Evolutionary conservation across 2,329 filamentous ascomycete genomes (phyloP).

Genomic region (Pestalotiopsis sp.): DNA sequence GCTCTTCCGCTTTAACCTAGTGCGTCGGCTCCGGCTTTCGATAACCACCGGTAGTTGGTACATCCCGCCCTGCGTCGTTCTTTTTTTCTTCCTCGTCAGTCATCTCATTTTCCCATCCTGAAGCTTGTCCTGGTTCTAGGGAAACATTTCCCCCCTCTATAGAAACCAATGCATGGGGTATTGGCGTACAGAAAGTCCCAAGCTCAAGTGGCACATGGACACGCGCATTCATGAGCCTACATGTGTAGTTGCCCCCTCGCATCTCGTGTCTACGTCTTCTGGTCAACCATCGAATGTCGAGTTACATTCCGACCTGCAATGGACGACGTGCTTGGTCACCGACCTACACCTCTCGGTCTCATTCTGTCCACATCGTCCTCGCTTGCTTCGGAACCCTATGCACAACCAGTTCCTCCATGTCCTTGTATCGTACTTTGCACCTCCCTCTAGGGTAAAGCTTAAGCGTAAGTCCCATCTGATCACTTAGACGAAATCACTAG

Average conservation of each 20-base stretch:
- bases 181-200: background rate
- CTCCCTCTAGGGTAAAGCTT: background rate
- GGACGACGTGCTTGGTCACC: background rate
- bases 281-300: constrained; percentile 9
- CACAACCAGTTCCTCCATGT: background rate
- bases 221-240: background rate
- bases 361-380: background rate
- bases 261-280: constrained; percentile 12
- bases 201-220: constrained; percentile 8
- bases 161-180: background rate
- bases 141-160: background rate
- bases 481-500: background rate
- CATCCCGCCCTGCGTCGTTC: background rate
- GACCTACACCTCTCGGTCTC: background rate
- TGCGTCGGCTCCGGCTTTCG: background rate
- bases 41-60: background rate
- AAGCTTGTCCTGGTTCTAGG: background rate
- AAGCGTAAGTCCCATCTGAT: background rate
- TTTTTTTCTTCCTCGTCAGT: background rate
- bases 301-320: constrained; percentile 6
- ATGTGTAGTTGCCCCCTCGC: background rate
- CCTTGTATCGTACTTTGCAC: background rate
- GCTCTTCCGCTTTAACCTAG: background rate
- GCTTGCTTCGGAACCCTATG: background rate
- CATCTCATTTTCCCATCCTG: background rate